Evolutionary conservation across 2,329 filamentous ascomycete genomes (phyloP), one percentile per base, ranked within the genome.

Genomic region (Fusarium sp.): DNA sequence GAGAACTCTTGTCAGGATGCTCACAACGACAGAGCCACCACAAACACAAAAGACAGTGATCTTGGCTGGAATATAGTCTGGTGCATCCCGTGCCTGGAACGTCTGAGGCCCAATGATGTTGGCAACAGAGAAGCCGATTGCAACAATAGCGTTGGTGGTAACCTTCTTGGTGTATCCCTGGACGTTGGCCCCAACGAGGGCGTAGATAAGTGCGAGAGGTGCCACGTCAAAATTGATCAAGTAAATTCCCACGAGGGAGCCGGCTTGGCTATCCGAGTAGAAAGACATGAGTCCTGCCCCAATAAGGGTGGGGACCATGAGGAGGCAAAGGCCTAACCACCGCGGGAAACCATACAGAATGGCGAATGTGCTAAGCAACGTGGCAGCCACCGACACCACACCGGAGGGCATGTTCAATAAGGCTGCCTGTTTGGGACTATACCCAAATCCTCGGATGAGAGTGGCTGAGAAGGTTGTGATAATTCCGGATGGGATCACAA

Each of bases 121-220:
- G 44, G 55, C 58, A n/a, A 61, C 44, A 2, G 58, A 61, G 5
- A 61, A 61, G 2, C 55, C 55, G 7, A 60, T 15, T 0, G 58
- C 58, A n/a, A 61, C 40, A 5, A 61, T 61, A 3, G 58, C 58
- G 9, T 61, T 61, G 2, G 55, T 60, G 0, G 58, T 61, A 3
- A 61, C 55, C 24, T 61, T 61, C 7, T 61, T 61, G 1, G 58
- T 61, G 7, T 61, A 61, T 1, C 58, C 55, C 24, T 61, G 58
- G 1, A 61, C 26, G 3, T 61, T 61, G 8, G 58, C 58, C 17
- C 58, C 58, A 3, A 52, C 58, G 0, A 61, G 58, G 7, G 58
- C 55, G 22, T 61, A 61, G 1, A 60, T 61, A 0, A 61, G 44
- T 1, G 55, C 58, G 1, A 61, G 53, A 1, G 58, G 58, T 5